phyloP scores from a whole-genome alignment of 2,329 filamentous ascomycete genomes.

The Talaromyces sp. region DNA sequence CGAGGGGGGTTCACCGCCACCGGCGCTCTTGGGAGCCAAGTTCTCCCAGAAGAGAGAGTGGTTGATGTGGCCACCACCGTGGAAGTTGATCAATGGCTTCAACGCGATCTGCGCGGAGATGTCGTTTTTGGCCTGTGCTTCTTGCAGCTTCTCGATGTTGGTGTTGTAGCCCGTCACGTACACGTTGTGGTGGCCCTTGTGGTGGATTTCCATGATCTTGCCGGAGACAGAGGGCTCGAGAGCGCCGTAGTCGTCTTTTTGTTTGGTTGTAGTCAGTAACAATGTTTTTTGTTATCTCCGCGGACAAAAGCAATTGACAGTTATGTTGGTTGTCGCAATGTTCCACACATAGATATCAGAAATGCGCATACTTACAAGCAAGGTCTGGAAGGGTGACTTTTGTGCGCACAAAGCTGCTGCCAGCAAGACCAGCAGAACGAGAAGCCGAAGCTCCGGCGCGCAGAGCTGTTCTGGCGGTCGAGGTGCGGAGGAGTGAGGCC shows the following conservation, averaged over 20 bases:
- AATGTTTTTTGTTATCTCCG: background rate
- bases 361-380: conserved; percentile 53
- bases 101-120: conserved; percentile 54
- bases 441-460: conserved; percentile 55
- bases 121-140: conserved; percentile 51
- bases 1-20: conserved; percentile 58
- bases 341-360: background rate
- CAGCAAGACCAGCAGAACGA: conserved; percentile 56
- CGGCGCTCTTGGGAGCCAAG: conserved; percentile 56
- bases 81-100: conserved; percentile 60
- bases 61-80: conserved; percentile 60
- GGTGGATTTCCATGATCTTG: conserved; percentile 95
- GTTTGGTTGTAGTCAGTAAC: background rate
- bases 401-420: conserved; percentile 71
- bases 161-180: conserved; percentile 88
- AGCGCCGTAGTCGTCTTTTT: conserved; percentile 85
- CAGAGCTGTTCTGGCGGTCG: conserved; percentile 65
- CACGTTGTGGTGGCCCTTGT: conserved; percentile 90
- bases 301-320: background rate
- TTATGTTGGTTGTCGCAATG: background rate
- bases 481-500: conserved; percentile 67
- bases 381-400: conserved; percentile 94
- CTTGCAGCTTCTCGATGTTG: conserved; percentile 64
- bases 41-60: conserved; percentile 65
- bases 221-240: conserved; percentile 80